phyloP scores from a whole-genome alignment of 2,329 filamentous ascomycete genomes.

The Scedosporium aurantiacum region DNA sequence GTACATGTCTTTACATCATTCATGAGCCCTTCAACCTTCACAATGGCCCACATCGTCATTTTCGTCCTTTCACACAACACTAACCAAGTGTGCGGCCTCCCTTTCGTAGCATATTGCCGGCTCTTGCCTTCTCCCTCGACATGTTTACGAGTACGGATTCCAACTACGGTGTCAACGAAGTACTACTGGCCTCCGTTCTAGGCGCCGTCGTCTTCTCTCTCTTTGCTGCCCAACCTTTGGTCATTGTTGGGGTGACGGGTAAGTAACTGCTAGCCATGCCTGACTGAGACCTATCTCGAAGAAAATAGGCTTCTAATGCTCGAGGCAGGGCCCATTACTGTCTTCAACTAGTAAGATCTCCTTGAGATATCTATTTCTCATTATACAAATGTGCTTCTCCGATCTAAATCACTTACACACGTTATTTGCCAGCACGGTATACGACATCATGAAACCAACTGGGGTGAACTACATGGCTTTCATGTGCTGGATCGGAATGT shows the following conservation, averaged over 20 bases:
- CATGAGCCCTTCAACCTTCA: no score
- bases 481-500: conserved; percentile 85
- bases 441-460: conserved; percentile 70
- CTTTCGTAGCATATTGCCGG: conserved; percentile 61
- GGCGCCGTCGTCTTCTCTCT: conserved; percentile 72
- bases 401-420: conserved; percentile 1
- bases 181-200: conserved; percentile 74
- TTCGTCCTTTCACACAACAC: background rate
- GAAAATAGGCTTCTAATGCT: background rate
- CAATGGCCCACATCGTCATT: no score
- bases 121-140: conserved; percentile 79
- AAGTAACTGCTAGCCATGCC: conserved; percentile 8
- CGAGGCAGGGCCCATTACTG: conserved; percentile 66
- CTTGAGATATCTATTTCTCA: background rate
- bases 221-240: conserved; percentile 71
- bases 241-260: conserved; percentile 84
- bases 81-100: background rate
- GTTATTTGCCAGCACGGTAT: conserved; percentile 53
- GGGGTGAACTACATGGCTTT: conserved; percentile 78
- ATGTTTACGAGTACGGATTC: conserved; percentile 84
- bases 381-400: background rate
- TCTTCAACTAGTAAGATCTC: conserved; percentile 66
- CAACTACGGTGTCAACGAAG: conserved; percentile 84
- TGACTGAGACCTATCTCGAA: background rate
- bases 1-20: no score